Percentiles rank a stretch among this genome's conserved stretches.
These are phyloP conservation scores for Iris pallida DNA, from an alignment of 116 monocot genomes.

Conservation along the genomic window DNA sequence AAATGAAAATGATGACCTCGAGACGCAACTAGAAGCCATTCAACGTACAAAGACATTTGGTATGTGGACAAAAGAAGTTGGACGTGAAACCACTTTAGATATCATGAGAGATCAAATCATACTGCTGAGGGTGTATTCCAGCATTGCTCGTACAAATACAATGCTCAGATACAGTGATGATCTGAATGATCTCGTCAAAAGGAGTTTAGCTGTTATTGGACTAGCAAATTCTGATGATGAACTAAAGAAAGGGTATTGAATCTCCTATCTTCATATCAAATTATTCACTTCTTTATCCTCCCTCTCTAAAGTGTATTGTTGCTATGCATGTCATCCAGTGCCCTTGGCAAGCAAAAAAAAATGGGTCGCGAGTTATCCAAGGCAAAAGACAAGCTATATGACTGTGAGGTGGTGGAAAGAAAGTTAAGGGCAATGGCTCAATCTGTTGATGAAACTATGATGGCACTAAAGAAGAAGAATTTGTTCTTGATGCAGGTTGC, in stretches of 20 bases:
- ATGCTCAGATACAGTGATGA: neutral
- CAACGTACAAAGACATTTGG: conserved; percentile 16
- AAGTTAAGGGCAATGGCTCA: conserved; percentile 79
- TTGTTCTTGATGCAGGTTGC: conserved; percentile 76
- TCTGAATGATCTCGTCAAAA: conserved; percentile 5
- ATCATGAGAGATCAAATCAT: conserved; percentile 23
- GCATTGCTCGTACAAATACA: conserved; percentile 16
- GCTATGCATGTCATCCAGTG: conserved; percentile 34
- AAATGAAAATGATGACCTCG: neutral
- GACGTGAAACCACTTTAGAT: conserved; percentile 9
- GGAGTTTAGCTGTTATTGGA: conserved; percentile 4
- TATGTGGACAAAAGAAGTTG: conserved; percentile 15
- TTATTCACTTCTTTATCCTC: neutral
- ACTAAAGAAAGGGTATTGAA: conserved; percentile 1
- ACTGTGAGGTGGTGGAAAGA: conserved; percentile 39
- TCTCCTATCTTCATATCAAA: neutral
- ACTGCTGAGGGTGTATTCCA: conserved; percentile 19
- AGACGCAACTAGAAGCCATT: conserved; percentile 12
- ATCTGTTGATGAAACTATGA: conserved; percentile 47
- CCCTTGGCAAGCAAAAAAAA: conserved; percentile 48
- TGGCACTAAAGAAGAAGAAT: conserved; percentile 52
- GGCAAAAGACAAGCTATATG: conserved; percentile 56
- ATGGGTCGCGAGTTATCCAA: conserved; percentile 62
- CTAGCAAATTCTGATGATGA: conserved; percentile 16
- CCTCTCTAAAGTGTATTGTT: neutral